Evolutionary conservation across 176 grass and related monocot genomes (phyloP).

Genomic region (Musa beccarii): DNA sequence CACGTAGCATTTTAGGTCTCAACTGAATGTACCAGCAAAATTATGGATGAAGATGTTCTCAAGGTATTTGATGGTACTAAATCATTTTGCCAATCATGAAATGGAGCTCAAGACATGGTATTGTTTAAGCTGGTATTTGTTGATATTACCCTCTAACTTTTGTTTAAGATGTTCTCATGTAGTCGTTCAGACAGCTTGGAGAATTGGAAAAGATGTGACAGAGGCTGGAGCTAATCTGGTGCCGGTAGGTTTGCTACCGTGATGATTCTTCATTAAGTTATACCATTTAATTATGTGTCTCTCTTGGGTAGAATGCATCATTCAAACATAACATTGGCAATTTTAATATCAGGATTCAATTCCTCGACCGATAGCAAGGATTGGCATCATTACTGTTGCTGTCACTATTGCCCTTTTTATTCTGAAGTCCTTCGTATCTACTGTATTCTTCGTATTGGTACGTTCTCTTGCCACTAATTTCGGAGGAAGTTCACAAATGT

Average conservation of each 20-base stretch:
- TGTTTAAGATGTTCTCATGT: too few species aligned
- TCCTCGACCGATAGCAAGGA: constrained; percentile 76
- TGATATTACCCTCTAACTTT: background rate
- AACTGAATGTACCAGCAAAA: background rate
- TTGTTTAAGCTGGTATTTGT: background rate
- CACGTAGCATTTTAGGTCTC: background rate
- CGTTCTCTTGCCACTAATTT: background rate
- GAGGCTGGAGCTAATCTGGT: constrained; percentile 58
- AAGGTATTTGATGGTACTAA: background rate
- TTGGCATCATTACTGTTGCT: constrained; percentile 42
- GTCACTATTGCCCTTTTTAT: constrained; percentile 40
- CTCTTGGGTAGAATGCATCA: background rate
- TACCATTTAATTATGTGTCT: background rate
- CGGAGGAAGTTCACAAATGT: background rate
- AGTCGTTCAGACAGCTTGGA: constrained; percentile 64
- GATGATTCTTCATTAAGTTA: background rate
- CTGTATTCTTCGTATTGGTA: constrained; percentile 45
- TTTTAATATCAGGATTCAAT: constrained; percentile 50
- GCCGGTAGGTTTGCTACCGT: constrained; percentile 39
- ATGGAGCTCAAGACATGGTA: background rate
- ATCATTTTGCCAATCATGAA: constrained; percentile 11
- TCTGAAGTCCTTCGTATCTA: constrained; percentile 71
- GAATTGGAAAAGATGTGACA: constrained; percentile 36
- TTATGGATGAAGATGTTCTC: background rate
- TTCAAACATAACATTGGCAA: background rate